Percentiles rank a stretch among this genome's conserved stretches.
These are phyloP conservation scores for Aspergillus cejpii DNA, from an alignment of 2,329 filamentous ascomycete genomes.

Conservation along the genomic window DNA sequence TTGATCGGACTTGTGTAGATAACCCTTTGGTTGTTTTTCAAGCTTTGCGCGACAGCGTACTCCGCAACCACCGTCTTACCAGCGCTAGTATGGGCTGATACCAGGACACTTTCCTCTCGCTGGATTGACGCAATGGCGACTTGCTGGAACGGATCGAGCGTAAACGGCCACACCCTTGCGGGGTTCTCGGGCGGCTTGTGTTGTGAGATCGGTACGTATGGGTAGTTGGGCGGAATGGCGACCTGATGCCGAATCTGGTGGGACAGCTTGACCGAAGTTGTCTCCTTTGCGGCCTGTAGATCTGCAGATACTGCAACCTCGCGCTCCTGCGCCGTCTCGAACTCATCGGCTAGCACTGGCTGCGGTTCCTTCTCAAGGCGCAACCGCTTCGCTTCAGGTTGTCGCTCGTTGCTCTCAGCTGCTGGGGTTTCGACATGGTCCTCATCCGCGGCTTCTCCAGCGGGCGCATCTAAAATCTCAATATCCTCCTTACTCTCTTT, in stretches of 20 bases:
- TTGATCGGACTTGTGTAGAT: constrained; percentile 99
- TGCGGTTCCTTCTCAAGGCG: constrained; percentile 57
- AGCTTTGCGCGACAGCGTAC: constrained; percentile 93
- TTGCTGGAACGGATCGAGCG: constrained; percentile 94
- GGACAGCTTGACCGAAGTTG: constrained; percentile 65
- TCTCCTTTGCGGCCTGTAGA: constrained; percentile 56
- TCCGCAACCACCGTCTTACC: constrained; percentile 98
- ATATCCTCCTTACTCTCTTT: constrained; percentile 29
- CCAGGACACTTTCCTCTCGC: constrained; percentile 89
- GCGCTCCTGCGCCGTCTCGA: constrained; percentile 89
- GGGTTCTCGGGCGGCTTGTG: constrained; percentile 86
- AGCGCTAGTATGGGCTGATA: constrained; percentile 94
- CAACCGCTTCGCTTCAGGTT: constrained; percentile 43
- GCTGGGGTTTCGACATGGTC: constrained; percentile 14
- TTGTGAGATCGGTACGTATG: constrained; percentile 88
- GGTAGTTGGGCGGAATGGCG: constrained; percentile 85
- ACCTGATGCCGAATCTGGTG: constrained; percentile 99
- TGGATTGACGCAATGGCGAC: constrained; percentile 92
- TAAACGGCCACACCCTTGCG: constrained; percentile 78
- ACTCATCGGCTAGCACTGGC: constrained; percentile 84
- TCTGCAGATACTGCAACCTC: constrained; percentile 77
- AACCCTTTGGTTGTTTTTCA: constrained; percentile 95
- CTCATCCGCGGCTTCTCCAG: constrained; percentile 12
- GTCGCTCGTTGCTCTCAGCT: constrained; percentile 29
- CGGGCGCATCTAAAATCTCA: constrained; percentile 17